Evolutionary conservation across 2,329 filamentous ascomycete genomes (phyloP).

Genomic region (Diaporthe destruens): DNA sequence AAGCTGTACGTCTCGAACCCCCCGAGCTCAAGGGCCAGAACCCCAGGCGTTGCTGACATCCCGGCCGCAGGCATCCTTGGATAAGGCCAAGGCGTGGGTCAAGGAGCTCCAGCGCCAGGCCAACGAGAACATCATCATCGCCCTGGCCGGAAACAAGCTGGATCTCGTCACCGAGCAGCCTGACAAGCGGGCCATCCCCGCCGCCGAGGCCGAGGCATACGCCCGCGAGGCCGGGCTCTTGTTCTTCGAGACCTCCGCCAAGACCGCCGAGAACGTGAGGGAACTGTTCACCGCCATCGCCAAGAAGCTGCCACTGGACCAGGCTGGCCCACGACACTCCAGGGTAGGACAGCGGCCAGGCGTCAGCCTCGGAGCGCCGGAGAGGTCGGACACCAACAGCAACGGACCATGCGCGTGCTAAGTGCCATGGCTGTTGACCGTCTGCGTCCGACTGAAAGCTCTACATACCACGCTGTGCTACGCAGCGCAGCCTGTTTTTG

Average conservation of each 20-base stretch:
- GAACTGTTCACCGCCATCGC: slow-evolving; percentile 98
- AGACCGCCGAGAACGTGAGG: slow-evolving; percentile 95
- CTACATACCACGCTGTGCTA: not conserved
- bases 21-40: not conserved
- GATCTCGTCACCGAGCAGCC: slow-evolving; percentile 95
- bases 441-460: not conserved
- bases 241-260: slow-evolving; percentile 99
- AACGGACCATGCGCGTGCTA: slow-evolving; percentile 70
- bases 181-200: slow-evolving; percentile 92
- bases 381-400: slow-evolving; percentile 69
- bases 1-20: slow-evolving; percentile 77
- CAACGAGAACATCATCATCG: slow-evolving; percentile 99
- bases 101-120: slow-evolving; percentile 99
- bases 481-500: not conserved
- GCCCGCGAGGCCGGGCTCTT: slow-evolving; percentile 92
- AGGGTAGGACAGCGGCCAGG: slow-evolving; percentile 73
- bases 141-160: slow-evolving; percentile 96
- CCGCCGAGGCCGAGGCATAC: slow-evolving; percentile 94
- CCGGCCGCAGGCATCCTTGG: slow-evolving; percentile 81
- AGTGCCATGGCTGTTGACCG: not conserved
- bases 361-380: slow-evolving; percentile 66
- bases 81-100: slow-evolving; percentile 99
- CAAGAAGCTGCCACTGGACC: slow-evolving; percentile 96
- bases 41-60: slow-evolving; percentile 44
- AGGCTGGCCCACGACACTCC: slow-evolving; percentile 90